Percentiles rank a stretch among this genome's conserved stretches.
phyloP scores from a whole-genome alignment of 805 yeast species.

The Ogataea paradorogensis region DNA sequence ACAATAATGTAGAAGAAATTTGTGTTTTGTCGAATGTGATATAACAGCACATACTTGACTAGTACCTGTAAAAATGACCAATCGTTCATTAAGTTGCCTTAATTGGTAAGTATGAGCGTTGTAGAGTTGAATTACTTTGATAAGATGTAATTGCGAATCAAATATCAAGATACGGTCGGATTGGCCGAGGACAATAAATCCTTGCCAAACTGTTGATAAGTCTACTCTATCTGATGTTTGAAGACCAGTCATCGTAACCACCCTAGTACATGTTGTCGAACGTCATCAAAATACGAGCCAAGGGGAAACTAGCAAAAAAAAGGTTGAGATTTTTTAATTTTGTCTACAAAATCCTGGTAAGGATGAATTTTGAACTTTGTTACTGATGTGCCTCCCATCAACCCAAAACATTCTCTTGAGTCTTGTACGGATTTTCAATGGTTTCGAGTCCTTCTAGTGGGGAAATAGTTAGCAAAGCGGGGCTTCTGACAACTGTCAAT shows the following conservation, averaged over 20 bases:
- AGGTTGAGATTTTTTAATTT: no score
- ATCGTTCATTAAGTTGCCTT: neutral
- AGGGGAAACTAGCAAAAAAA: no score
- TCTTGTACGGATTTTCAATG: constrained; percentile 65
- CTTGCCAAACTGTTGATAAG: neutral
- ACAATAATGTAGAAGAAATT: no score
- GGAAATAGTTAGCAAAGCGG: constrained; percentile 67
- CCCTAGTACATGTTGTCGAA: neutral
- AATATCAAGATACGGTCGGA: neutral
- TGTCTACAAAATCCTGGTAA: no score
- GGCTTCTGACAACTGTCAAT: constrained; percentile 82
- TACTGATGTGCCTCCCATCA: neutral
- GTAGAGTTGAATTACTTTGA: neutral
- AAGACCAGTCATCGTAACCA: neutral
- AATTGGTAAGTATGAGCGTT: no score
- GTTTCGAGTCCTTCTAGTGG: constrained; percentile 70
- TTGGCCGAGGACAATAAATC: neutral
- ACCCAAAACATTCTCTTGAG: neutral
- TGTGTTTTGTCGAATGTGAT: no score
- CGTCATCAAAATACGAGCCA: no score
- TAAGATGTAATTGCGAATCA: neutral
- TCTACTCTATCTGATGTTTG: neutral
- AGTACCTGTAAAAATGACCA: neutral
- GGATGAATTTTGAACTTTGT: no score
- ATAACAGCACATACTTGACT: neutral